Percentiles rank a stretch among this genome's conserved stretches.
These are phyloP conservation scores for Globisporangium heterothallicum DNA, from an alignment of 352 stramenopile genomes.

Conservation along the genomic window DNA sequence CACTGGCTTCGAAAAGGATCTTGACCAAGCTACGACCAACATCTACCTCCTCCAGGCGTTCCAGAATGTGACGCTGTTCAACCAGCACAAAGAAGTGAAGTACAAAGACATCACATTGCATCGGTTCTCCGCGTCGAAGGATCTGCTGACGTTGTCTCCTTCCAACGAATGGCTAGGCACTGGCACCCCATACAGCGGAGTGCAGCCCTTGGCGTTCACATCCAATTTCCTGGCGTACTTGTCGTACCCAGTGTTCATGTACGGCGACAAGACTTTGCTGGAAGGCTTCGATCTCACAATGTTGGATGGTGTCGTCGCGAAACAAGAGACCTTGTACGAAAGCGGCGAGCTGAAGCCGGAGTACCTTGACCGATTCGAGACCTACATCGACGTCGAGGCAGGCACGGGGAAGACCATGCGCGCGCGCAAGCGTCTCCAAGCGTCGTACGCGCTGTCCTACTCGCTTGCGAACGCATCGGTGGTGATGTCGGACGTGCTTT, in stretches of 20 bases:
- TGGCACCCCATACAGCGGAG: conserved; percentile 43
- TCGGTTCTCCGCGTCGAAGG: conserved; percentile 12
- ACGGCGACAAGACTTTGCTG: conserved; percentile 37
- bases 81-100: background rate
- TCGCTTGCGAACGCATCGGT: conserved; percentile 15
- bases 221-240: conserved; percentile 56
- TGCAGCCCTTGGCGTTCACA: conserved; percentile 58
- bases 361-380: conserved; percentile 38
- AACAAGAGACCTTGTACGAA: conserved; percentile 35
- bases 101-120: conserved; percentile 12
- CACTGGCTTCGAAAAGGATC: conserved; percentile 7
- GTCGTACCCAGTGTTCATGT: conserved; percentile 54
- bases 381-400: conserved; percentile 51
- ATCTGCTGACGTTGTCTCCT: conserved; percentile 19
- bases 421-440: conserved; percentile 42
- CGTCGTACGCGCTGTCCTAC: conserved; percentile 39
- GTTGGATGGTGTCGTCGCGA: conserved; percentile 32
- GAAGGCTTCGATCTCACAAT: conserved; percentile 50
- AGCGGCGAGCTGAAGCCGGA: conserved; percentile 31
- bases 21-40: background rate
- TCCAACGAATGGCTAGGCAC: conserved; percentile 30
- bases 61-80: conserved; percentile 15
- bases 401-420: conserved; percentile 57
- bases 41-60: conserved; percentile 12
- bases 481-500: conserved; percentile 11